Conservation (phyloP, 805 yeast genomes). For the Ogataea nitratoaversa region DNA sequence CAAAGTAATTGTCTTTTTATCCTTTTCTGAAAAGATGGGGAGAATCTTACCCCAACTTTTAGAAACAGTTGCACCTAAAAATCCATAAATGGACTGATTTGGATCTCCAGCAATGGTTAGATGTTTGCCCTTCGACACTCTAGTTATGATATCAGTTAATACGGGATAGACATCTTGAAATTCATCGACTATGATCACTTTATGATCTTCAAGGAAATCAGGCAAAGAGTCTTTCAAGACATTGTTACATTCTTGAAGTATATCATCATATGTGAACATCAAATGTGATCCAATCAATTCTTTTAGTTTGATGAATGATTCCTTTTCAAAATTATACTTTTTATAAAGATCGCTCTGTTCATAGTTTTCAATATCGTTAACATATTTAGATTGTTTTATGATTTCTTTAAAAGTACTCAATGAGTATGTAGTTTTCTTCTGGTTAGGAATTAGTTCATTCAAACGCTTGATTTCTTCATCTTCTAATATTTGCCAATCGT, state of each 20-base stretch:
- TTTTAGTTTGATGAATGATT: conserved; percentile 9
- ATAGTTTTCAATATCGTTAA: conserved; percentile 9
- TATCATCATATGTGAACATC: conserved; percentile 24
- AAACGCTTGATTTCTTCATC: conserved; percentile 31
- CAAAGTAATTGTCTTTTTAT: conserved; percentile 33
- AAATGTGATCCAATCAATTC: conserved; percentile 16
- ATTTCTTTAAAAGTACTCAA: conserved; percentile 11
- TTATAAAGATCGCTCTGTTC: conserved; percentile 6
- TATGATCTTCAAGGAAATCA: conserved; percentile 22
- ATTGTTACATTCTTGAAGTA: conserved; percentile 18
- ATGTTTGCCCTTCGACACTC: conserved; percentile 41
- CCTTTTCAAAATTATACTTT: conserved; percentile 7
- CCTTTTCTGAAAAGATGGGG: conserved; percentile 14
- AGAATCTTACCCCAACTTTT: conserved; percentile 21
- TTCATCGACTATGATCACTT: conserved; percentile 61
- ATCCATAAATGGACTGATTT: conserved; percentile 65
- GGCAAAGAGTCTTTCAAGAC: conserved; percentile 17
- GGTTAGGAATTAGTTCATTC: conserved; percentile 7
- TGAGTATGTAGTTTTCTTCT: conserved; percentile 4
- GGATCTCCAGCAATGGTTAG: conserved; percentile 69
- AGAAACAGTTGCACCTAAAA: conserved; percentile 46
- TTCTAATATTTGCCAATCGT: conserved; percentile 42
- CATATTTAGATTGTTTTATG: conserved; percentile 12
- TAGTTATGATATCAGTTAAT: conserved; percentile 41
- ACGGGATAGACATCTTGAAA: conserved; percentile 64